These are phyloP conservation scores for Ceratobasidium sp. DNA, from an alignment of 1,284 basidiomycete species.

Conservation along the genomic window DNA sequence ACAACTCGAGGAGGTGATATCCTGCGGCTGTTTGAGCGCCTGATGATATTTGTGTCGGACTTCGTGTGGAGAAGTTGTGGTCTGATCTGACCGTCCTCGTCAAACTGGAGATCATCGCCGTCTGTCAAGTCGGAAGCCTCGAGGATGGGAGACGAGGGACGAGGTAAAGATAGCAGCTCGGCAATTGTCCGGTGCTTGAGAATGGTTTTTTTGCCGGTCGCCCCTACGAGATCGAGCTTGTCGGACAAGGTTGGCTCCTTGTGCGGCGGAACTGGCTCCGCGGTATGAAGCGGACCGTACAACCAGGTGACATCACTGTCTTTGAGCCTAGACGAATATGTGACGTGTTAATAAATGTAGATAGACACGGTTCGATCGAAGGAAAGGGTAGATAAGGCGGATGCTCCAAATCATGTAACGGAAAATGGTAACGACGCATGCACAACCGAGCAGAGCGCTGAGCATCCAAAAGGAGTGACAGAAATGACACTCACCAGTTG, in stretches of 20 bases:
- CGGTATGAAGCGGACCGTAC: slow-evolving; percentile 95
- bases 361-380: neutral
- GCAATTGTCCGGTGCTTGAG: slow-evolving; percentile 95
- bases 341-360: slow-evolving; percentile 32
- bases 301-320: slow-evolving; percentile 99
- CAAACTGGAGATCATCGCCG: slow-evolving; percentile 54
- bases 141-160: slow-evolving; percentile 67
- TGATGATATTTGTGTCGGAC: slow-evolving; percentile 79
- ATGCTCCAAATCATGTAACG: slow-evolving; percentile 14
- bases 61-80: slow-evolving; percentile 79
- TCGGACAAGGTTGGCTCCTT: slow-evolving; percentile 60
- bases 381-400: slow-evolving; percentile 23
- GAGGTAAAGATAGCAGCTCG: slow-evolving; percentile 72
- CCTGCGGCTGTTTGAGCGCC: slow-evolving; percentile 47
- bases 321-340: slow-evolving; percentile 79
- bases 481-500: slow-evolving; percentile 83
- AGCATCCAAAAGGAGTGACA: slow-evolving; percentile 41
- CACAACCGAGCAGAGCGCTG: slow-evolving; percentile 36
- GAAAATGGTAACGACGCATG: slow-evolving; percentile 3
- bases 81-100: slow-evolving; percentile 54
- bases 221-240: slow-evolving; percentile 52
- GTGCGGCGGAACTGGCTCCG: slow-evolving; percentile 70
- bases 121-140: slow-evolving; percentile 53
- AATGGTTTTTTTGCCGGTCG: slow-evolving; percentile 79
- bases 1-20: slow-evolving; percentile 47